These are phyloP conservation scores for Aureobasidium sp. DNA, from an alignment of 2,329 filamentous ascomycete genomes.

Conservation along the genomic window DNA sequence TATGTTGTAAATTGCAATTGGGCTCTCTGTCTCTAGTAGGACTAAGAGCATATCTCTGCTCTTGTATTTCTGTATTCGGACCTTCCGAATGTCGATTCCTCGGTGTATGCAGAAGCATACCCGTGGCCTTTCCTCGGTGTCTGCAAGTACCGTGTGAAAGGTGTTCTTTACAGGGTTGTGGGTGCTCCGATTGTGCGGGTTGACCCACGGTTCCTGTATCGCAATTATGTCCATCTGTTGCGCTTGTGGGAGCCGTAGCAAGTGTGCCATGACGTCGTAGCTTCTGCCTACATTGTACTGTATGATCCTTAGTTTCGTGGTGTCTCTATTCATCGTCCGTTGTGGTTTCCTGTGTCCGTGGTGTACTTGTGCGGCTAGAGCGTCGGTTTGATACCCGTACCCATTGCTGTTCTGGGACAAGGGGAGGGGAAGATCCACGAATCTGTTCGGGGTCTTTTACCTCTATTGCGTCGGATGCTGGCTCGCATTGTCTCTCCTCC, in stretches of 20 bases:
- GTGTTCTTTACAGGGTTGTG: neutral
- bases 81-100: neutral
- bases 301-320: neutral
- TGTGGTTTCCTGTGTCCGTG: too few relatives aligned
- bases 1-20: neutral
- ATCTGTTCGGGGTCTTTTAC: neutral
- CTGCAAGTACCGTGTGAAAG: neutral
- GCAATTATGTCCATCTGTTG: neutral
- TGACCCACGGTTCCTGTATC: neutral
- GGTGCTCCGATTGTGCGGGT: neutral
- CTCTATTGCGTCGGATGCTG: neutral
- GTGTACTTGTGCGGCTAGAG: too few relatives aligned
- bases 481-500: neutral
- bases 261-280: neutral
- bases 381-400: too few relatives aligned
- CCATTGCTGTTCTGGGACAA: too few relatives aligned
- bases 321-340: slow-evolving; percentile 9
- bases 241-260: neutral
- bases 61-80: neutral
- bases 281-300: slow-evolving; percentile 3
- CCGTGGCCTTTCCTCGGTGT: neutral
- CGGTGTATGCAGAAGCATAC: neutral
- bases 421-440: too few relatives aligned
- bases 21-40: neutral
- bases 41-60: neutral